Conservation (phyloP, 768 basidiomycete genomes). For the Kwoniella europaea region DNA sequence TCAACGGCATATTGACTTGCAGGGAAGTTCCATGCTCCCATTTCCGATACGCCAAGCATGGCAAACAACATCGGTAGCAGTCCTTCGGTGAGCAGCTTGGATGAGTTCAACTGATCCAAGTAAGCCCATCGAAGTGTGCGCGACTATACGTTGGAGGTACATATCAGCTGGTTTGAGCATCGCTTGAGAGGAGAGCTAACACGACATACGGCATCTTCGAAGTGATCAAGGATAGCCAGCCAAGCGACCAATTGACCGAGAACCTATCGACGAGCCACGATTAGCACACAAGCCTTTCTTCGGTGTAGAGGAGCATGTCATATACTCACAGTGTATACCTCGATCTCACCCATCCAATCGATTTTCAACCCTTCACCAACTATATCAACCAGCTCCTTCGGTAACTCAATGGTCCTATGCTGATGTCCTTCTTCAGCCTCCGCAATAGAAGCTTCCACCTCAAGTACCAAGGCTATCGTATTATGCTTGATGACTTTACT, state of each 20-base stretch:
- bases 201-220: constrained; percentile 74
- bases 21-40: constrained; percentile 72
- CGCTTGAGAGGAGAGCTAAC: neutral
- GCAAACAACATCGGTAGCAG: constrained; percentile 76
- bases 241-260: constrained; percentile 69
- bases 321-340: constrained; percentile 19
- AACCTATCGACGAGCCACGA: constrained; percentile 19
- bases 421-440: constrained; percentile 66
- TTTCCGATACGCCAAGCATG: constrained; percentile 69
- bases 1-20: constrained; percentile 85
- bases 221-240: constrained; percentile 87
- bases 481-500: constrained; percentile 71
- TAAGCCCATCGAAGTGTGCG: constrained; percentile 83
- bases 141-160: constrained; percentile 64
- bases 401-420: constrained; percentile 63
- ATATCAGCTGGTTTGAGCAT: neutral
- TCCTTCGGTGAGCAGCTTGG: constrained; percentile 67
- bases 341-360: constrained; percentile 36
- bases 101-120: constrained; percentile 78
- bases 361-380: constrained; percentile 60
- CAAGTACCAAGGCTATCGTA: constrained; percentile 83
- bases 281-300: neutral
- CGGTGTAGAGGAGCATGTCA: neutral
- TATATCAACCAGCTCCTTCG: constrained; percentile 70
- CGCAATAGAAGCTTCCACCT: constrained; percentile 69